Evolutionary conservation across 1,139 yeast genomes (phyloP).

Genomic region (Nakaseomyces uthaithaninus): DNA sequence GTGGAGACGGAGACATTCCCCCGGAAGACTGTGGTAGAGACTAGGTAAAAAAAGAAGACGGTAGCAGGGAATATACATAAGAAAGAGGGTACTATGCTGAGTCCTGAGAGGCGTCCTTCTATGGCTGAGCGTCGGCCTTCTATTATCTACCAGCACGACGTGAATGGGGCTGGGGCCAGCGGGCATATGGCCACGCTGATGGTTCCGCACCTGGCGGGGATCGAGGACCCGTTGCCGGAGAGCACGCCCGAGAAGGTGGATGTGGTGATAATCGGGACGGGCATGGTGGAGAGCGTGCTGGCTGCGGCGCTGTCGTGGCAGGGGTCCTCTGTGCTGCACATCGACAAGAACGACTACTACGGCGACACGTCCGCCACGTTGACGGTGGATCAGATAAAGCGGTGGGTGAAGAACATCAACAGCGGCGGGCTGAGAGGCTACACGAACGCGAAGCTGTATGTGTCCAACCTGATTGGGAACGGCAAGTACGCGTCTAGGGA

Average conservation of each 20-base stretch:
- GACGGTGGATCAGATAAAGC: slow-evolving; percentile 73
- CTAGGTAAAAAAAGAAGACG: too few species aligned
- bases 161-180: slow-evolving; percentile 9
- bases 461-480: slow-evolving; percentile 47
- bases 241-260: slow-evolving; percentile 61
- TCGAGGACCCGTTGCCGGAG: slow-evolving; percentile 54
- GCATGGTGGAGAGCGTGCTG: slow-evolving; percentile 74
- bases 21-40: too few species aligned
- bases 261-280: slow-evolving; percentile 87
- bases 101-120: slow-evolving; percentile 45
- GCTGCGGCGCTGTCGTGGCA: slow-evolving; percentile 98
- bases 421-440: slow-evolving; percentile 35
- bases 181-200: slow-evolving; percentile 52
- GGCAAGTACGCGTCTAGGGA: slow-evolving; percentile 43
- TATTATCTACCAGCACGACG: slow-evolving; percentile 24
- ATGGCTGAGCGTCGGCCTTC: slow-evolving; percentile 60
- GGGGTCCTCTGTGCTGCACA: slow-evolving; percentile 82
- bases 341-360: slow-evolving; percentile 73
- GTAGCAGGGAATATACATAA: too few species aligned
- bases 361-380: slow-evolving; percentile 85
- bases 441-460: slow-evolving; percentile 60
- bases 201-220: slow-evolving; percentile 75
- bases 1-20: too few species aligned
- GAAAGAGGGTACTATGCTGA: slow-evolving; percentile 25
- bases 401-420: slow-evolving; percentile 69